Evolutionary conservation across 1,284 basidiomycete species (phyloP).

Genomic region (Kalmanozyma brasiliensis): DNA sequence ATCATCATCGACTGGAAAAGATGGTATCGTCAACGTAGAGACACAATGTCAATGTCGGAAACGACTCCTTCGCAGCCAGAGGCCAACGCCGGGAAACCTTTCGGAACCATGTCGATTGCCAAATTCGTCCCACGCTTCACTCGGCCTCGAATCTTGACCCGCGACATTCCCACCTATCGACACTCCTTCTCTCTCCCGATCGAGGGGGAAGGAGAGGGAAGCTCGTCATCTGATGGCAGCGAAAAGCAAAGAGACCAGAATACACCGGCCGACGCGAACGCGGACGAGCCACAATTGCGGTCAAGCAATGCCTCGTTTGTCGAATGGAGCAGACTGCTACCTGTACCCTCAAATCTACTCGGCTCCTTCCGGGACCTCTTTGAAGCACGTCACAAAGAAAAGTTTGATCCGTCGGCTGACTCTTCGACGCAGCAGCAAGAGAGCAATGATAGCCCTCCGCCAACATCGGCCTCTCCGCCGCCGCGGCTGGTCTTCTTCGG

Average conservation of each 20-base stretch:
- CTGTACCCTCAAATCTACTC: slow-evolving; percentile 28
- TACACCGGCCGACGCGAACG: not conserved
- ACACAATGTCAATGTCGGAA: not conserved
- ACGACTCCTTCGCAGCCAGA: slow-evolving; percentile 9
- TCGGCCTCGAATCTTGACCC: slow-evolving; percentile 30
- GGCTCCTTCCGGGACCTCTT: slow-evolving; percentile 31
- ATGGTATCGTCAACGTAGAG: not conserved
- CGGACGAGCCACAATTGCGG: not conserved
- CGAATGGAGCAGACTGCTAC: slow-evolving; percentile 40
- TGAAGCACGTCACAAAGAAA: not conserved
- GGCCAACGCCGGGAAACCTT: not conserved
- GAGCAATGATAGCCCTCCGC: not conserved
- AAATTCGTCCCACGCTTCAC: slow-evolving; percentile 36
- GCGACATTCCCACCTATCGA: slow-evolving; percentile 36
- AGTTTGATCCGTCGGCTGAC: no score
- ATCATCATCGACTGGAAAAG: no score
- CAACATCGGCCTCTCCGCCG: slow-evolving; percentile 13
- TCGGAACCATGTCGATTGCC: slow-evolving; percentile 40
- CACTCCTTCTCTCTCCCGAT: slow-evolving; percentile 35
- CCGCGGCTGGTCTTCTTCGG: slow-evolving; percentile 54
- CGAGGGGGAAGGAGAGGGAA: not conserved
- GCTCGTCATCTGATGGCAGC: not conserved
- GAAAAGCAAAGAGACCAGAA: not conserved
- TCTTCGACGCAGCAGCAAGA: not conserved
- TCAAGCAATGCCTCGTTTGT: slow-evolving; percentile 20